A percentile compares a stretch with the other conserved stretches of the same genome.
These are phyloP conservation scores for Penicillium pulvis DNA, from an alignment of 495 filamentous ascomycete genomes.

Conservation along the genomic window DNA sequence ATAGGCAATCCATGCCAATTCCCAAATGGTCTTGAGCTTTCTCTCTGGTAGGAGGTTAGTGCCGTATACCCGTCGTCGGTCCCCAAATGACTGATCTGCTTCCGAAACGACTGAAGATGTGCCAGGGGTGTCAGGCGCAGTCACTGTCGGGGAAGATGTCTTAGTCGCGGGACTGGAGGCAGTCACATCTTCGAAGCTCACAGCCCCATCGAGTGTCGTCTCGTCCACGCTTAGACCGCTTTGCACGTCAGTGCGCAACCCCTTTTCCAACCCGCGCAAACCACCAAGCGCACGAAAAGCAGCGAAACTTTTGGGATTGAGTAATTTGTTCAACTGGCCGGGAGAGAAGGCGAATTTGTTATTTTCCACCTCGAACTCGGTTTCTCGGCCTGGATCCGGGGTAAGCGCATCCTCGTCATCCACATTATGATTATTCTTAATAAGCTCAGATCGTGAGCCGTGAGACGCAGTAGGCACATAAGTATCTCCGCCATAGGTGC, in stretches of 20 bases:
- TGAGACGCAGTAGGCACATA: conserved; percentile 41
- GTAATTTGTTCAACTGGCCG: conserved; percentile 75
- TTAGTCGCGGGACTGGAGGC: conserved; percentile 32
- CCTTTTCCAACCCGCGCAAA: conserved; percentile 71
- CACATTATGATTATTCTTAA: conserved; percentile 39
- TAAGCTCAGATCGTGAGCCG: conserved; percentile 35
- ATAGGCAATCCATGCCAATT: conserved; percentile 79
- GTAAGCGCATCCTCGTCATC: conserved; percentile 63
- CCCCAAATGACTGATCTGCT: conserved; percentile 49
- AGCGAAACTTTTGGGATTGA: conserved; percentile 78
- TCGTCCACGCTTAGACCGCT: conserved; percentile 80
- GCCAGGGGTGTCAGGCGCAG: conserved; percentile 10
- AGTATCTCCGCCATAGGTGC: conserved; percentile 55
- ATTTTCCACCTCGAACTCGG: conserved; percentile 70
- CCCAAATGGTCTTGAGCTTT: conserved; percentile 70
- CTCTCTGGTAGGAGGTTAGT: conserved; percentile 70
- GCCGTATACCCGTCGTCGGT: conserved; percentile 69
- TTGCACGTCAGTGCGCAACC: conserved; percentile 67
- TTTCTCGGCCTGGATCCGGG: conserved; percentile 71
- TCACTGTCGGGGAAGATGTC: conserved; percentile 25
- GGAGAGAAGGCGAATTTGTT: conserved; percentile 84
- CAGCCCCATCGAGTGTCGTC: conserved; percentile 56
- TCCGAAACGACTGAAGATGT: conserved; percentile 31
- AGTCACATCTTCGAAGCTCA: conserved; percentile 70
- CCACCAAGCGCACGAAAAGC: conserved; percentile 83